Percentiles rank a stretch among this genome's conserved stretches.
phyloP scores from a whole-genome alignment of 768 basidiomycete species.

The Tubosaeta sp. region DNA sequence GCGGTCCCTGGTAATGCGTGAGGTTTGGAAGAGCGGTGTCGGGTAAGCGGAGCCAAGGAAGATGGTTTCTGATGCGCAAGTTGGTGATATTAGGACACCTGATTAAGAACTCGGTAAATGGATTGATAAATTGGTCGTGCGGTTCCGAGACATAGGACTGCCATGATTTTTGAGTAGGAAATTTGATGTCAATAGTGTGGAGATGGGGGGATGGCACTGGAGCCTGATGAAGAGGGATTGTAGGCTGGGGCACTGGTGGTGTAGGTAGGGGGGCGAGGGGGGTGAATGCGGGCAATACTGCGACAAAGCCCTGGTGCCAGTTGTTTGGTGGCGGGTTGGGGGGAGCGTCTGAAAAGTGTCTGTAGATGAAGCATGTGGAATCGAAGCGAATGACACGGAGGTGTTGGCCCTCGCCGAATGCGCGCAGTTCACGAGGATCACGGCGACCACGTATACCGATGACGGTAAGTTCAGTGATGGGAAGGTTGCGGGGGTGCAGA shows the following conservation, averaged over 20 bases:
- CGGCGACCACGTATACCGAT: slow-evolving; percentile 31
- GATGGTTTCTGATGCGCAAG: slow-evolving; percentile 24
- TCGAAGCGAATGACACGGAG: slow-evolving; percentile 43
- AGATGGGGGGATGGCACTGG: slow-evolving; percentile 23
- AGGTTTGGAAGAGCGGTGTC: slow-evolving; percentile 18
- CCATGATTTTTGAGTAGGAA: slow-evolving; percentile 29
- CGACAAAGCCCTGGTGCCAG: slow-evolving; percentile 14
- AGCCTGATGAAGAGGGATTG: slow-evolving; percentile 4
- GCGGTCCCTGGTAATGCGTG: slow-evolving; percentile 19
- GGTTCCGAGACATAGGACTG: slow-evolving; percentile 25
- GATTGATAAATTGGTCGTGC: slow-evolving; percentile 25
- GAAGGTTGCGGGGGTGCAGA: slow-evolving; percentile 33
- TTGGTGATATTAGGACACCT: slow-evolving; percentile 21
- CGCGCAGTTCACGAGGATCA: slow-evolving; percentile 23
- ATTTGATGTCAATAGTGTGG: slow-evolving; percentile 29
- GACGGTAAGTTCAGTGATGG: slow-evolving; percentile 42
- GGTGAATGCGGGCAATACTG: slow-evolving; percentile 9
- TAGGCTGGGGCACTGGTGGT: not conserved
- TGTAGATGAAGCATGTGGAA: slow-evolving; percentile 38
- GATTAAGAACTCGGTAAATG: slow-evolving; percentile 22
- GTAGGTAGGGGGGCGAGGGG: slow-evolving; percentile 2
- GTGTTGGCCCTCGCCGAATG: slow-evolving; percentile 34
- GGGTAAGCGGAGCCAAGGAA: slow-evolving; percentile 24
- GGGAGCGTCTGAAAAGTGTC: slow-evolving; percentile 15
- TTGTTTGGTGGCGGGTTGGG: slow-evolving; percentile 5